Conservation (phyloP, 306 rosid genomes). For the Aeschynomene evenia region DNA sequence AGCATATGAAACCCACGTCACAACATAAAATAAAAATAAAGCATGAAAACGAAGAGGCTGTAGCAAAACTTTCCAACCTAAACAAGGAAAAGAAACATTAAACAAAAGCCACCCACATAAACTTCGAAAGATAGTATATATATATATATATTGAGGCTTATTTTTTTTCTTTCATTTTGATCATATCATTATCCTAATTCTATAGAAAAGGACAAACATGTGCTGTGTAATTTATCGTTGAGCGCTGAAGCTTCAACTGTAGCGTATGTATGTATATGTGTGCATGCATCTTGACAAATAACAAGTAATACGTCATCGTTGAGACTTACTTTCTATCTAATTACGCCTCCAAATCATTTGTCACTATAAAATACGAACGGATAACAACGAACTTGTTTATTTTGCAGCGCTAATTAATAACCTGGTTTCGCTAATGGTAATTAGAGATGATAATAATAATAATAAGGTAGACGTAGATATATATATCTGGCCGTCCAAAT, state of each 20-base stretch:
- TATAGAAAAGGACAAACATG: neutral
- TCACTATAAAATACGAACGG: conserved; percentile 11
- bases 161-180: conserved; percentile 35
- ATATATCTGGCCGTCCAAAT: conserved; percentile 32
- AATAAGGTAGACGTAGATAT: neutral
- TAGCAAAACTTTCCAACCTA: conserved; percentile 25
- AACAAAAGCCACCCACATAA: conserved; percentile 33
- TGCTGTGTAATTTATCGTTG: conserved; percentile 13
- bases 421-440: neutral
- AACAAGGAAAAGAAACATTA: conserved; percentile 29
- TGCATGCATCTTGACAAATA: conserved; percentile 38
- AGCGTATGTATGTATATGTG: conserved; percentile 15
- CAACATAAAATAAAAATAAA: neutral
- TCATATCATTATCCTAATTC: conserved; percentile 21
- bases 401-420: conserved; percentile 5
- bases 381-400: conserved; percentile 21
- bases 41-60: neutral
- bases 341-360: conserved; percentile 15
- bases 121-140: neutral
- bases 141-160: conserved; percentile 21
- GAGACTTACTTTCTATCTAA: conserved; percentile 54
- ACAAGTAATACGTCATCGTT: conserved; percentile 33
- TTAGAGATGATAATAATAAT: neutral
- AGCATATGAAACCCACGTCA: conserved; percentile 32
- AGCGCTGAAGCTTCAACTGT: conserved; percentile 21